Evolutionary conservation across 345 rosid genomes (phyloP), one percentile per base, ranked within the genome.

Genomic region (Cardamine chenopodiifolia): DNA sequence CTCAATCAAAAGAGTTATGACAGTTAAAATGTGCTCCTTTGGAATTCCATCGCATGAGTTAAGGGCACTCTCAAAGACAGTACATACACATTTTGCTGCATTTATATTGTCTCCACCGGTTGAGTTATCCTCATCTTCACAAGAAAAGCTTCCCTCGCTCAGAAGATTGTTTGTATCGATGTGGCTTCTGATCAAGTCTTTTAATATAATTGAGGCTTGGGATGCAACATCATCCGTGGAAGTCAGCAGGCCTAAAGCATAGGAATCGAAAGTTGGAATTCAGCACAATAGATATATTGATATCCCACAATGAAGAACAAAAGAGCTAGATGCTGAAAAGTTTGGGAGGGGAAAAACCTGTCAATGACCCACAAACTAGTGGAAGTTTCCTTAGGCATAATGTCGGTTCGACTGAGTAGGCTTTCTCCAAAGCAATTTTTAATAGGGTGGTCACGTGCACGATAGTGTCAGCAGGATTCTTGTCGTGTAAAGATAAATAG

Each of bases 391-490:
- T 83, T 42, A 74, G 81, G 80, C 86, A 81, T 7, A 81, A 78
- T 31, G 82, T 76, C 23, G 87, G 73, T 61, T 83, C 88, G 52
- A 62, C 71, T n/a, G 40, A 56, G 29, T 56, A 68, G 44, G 83
- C 86, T 74, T 86, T 89, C 72, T 82, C 84, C 79, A 87, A 50
- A 59, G 85, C 78, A 75, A 50, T 72, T 83, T 71, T 87, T 64
- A 87, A 78, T 82, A 95, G 72, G 69, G 69, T 72, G 17, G 82
- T 79, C 5, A 87, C 93, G 73, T 82, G 80, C 15, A 87, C 42
- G 48, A 95, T 52, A 23, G 92, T 86, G 78, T 89, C 97, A 29
- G 75, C 57, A 15, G 97, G 90, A 49, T 90, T 89, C 72, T 83
- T 80, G 57, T 79, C 81, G 56, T 73, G 74, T 60, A 70, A 49